Conservation (phyloP, 2,329 filamentous ascomycete genomes). For the Neoscytalidium dimidiatum region DNA sequence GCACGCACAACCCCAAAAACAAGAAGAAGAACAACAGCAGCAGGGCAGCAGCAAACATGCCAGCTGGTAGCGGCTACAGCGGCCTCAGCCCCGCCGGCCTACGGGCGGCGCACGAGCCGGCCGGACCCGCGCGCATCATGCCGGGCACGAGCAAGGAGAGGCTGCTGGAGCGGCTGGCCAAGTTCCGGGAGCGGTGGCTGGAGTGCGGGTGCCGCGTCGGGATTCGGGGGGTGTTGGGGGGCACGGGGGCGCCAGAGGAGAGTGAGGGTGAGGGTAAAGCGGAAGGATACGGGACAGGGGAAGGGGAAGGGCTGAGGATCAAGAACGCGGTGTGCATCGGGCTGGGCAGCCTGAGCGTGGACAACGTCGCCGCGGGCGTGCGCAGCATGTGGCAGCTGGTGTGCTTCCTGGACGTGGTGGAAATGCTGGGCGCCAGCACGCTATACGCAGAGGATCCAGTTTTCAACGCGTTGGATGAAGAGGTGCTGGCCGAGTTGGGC, state of each 20-base stretch:
- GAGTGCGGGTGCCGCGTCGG: slow-evolving; percentile 22
- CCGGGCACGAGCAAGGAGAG: slow-evolving; percentile 1
- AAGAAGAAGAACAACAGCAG: neutral
- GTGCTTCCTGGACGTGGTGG: slow-evolving; percentile 32
- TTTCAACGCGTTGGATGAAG: slow-evolving; percentile 34
- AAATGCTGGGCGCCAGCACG: neutral
- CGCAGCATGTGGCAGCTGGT: slow-evolving; percentile 39
- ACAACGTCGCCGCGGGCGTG: slow-evolving; percentile 14
- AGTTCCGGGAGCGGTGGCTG: slow-evolving; percentile 5
- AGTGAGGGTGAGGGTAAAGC: neutral
- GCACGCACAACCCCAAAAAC: slow-evolving; percentile 36
- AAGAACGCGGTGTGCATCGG: slow-evolving; percentile 36
- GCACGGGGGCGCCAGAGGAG: neutral
- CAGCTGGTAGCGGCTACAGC: neutral
- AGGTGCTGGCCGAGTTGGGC: slow-evolving; percentile 29
- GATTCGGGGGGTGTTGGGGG: slow-evolving; percentile 2
- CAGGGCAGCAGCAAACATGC: too few relatives aligned
- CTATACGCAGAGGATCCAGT: slow-evolving; percentile 39
- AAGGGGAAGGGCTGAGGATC: slow-evolving; percentile 1
- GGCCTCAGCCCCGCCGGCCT: slow-evolving; percentile 20
- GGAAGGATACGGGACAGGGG: neutral
- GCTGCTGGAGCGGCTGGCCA: slow-evolving; percentile 5
- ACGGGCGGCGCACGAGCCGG: slow-evolving; percentile 1
- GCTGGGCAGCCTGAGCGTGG: slow-evolving; percentile 23
- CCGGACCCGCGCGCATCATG: slow-evolving; percentile 6